Evolutionary conservation across 805 yeast species (phyloP).

Genomic region (Lipomyces mesembrius): DNA sequence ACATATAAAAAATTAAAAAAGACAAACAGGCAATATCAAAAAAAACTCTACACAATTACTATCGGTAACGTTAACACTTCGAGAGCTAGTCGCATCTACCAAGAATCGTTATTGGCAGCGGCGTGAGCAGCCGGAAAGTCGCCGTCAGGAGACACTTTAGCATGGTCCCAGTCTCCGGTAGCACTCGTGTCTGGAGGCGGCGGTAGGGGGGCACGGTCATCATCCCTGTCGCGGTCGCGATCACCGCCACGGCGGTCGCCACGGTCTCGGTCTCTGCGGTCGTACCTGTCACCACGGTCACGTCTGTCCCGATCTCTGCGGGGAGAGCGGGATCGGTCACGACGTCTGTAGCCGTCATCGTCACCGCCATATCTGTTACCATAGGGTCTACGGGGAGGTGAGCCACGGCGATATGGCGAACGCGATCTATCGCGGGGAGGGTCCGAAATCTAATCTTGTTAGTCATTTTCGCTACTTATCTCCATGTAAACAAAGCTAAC

Average conservation of each 20-base stretch:
- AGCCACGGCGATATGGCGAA: conserved; percentile 36
- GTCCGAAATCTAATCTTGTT: conserved; percentile 11
- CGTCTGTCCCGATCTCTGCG: conserved; percentile 31
- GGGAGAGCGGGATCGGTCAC: conserved; percentile 35
- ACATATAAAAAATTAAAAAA: not conserved
- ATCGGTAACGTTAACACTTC: not conserved
- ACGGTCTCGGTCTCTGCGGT: conserved; percentile 46
- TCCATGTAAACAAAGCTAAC: conserved; percentile 41
- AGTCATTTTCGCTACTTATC: not conserved
- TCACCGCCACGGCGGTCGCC: conserved; percentile 52
- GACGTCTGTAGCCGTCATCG: conserved; percentile 18
- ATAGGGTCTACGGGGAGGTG: conserved; percentile 33
- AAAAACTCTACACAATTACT: not conserved
- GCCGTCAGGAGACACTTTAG: conserved; percentile 7
- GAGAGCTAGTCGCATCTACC: conserved; percentile 7
- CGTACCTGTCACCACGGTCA: conserved; percentile 40
- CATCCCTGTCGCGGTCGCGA: conserved; percentile 29
- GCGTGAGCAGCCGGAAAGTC: conserved; percentile 10
- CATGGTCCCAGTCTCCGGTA: conserved; percentile 22
- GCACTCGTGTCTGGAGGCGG: conserved; percentile 22
- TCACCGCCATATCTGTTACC: conserved; percentile 36
- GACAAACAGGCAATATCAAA: not conserved
- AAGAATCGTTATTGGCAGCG: conserved; percentile 13
- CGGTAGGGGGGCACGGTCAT: conserved; percentile 30
- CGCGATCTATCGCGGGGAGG: conserved; percentile 41